These are phyloP conservation scores for Condylostoma magnum DNA, from an alignment of 169 alveolate genomes.

Conservation along the genomic window DNA sequence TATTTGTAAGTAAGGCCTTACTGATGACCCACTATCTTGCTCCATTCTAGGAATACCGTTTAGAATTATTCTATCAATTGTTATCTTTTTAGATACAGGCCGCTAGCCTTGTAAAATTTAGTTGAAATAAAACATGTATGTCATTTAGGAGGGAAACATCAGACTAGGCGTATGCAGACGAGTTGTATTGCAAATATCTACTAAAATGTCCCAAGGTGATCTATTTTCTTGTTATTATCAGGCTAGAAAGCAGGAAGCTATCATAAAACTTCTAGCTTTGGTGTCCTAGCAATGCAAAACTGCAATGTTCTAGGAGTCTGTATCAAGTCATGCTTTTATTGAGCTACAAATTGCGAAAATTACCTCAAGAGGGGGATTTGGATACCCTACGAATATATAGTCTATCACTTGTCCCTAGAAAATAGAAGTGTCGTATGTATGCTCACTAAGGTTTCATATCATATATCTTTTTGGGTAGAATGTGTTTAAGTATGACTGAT, in stretches of 20 bases:
- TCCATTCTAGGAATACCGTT: constrained; percentile 37
- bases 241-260: constrained; percentile 39
- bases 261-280: constrained; percentile 35
- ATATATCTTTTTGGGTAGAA: not conserved
- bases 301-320: constrained; percentile 34
- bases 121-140: constrained; percentile 36
- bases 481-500: not conserved
- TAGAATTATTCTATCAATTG: constrained; percentile 33
- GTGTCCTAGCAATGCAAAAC: constrained; percentile 46
- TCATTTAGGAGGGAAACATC: constrained; percentile 32
- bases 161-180: not conserved
- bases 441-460: constrained; percentile 33
- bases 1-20: not conserved
- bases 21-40: constrained; percentile 21
- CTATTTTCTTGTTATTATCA: constrained; percentile 28
- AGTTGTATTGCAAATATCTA: not conserved
- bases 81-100: constrained; percentile 31
- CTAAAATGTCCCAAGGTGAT: constrained; percentile 21
- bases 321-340: constrained; percentile 36
- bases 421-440: not conserved
- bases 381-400: constrained; percentile 51
- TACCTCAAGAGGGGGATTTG: constrained; percentile 48
- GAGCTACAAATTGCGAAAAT: constrained; percentile 39
- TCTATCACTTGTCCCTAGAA: constrained; percentile 36
- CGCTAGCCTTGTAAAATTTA: not conserved